These are phyloP conservation scores for Ogataea philodendri DNA, from an alignment of 805 yeast species.

Conservation along the genomic window DNA sequence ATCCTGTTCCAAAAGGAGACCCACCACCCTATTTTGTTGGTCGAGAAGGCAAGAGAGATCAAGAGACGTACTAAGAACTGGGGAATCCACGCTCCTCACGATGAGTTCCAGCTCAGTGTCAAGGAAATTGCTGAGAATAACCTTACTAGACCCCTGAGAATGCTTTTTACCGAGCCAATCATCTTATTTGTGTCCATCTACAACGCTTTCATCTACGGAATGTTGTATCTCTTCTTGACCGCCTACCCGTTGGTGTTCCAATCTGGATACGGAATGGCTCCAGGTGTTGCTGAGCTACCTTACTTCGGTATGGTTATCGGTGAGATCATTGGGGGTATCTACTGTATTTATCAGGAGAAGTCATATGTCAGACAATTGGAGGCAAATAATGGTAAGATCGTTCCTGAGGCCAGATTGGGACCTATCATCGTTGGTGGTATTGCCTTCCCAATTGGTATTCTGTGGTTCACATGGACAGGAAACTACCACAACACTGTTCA, in stretches of 20 bases:
- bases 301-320: conserved; percentile 77
- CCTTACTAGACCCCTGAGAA: conserved; percentile 61
- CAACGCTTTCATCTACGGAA: conserved; percentile 78
- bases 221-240: conserved; percentile 67
- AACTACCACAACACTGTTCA: conserved; percentile 65
- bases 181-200: conserved; percentile 65
- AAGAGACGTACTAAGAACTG: conserved; percentile 73
- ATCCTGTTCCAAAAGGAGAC: conserved; percentile 60
- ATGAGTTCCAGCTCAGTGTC: conserved; percentile 53
- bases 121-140: conserved; percentile 62
- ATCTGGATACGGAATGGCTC: conserved; percentile 56
- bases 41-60: conserved; percentile 58
- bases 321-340: conserved; percentile 52
- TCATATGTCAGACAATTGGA: conserved; percentile 46
- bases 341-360: conserved; percentile 54
- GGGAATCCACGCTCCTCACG: conserved; percentile 80
- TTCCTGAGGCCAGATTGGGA: conserved; percentile 79
- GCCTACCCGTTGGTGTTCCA: conserved; percentile 74
- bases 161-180: conserved; percentile 72
- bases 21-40: conserved; percentile 67
- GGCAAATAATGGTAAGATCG: conserved; percentile 55
- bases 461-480: conserved; percentile 91
- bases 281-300: conserved; percentile 74
- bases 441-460: conserved; percentile 70
- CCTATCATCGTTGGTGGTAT: conserved; percentile 74